phyloP scores from a whole-genome alignment of 441 rosid species.

The Erodium trifolium region DNA sequence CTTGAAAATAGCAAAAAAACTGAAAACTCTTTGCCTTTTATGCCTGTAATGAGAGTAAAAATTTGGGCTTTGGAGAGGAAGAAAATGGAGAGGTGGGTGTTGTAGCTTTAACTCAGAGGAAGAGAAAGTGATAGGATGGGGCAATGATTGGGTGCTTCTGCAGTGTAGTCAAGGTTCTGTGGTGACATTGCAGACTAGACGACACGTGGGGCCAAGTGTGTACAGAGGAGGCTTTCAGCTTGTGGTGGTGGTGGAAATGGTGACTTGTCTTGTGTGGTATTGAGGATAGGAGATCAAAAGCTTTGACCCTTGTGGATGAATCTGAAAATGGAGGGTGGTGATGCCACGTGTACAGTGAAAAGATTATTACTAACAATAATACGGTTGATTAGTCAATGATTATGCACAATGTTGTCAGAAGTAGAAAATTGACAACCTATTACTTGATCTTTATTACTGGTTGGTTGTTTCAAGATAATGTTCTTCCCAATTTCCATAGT shows the following conservation, averaged over 20 bases:
- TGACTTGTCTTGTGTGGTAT: constrained; percentile 2
- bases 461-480: neutral
- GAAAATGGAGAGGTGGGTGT: too few relatives aligned
- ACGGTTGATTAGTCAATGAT: constrained; percentile 17
- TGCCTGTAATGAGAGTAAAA: neutral
- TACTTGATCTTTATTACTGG: neutral
- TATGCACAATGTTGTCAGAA: neutral
- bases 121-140: neutral
- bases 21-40: neutral
- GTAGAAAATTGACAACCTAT: neutral
- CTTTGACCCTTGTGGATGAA: constrained; percentile 8
- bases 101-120: too few relatives aligned
- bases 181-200: neutral
- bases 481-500: too few relatives aligned
- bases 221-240: neutral
- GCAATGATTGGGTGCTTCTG: constrained; percentile 7
- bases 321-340: constrained; percentile 17
- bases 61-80: neutral
- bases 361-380: neutral
- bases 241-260: neutral
- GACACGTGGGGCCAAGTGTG: constrained; percentile 21
- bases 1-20: neutral
- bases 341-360: constrained; percentile 19
- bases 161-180: constrained; percentile 5
- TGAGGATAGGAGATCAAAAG: constrained; percentile 19